Conservation (phyloP, 2,329 filamentous ascomycete species). For the Graphiopsis chlorocephala region DNA sequence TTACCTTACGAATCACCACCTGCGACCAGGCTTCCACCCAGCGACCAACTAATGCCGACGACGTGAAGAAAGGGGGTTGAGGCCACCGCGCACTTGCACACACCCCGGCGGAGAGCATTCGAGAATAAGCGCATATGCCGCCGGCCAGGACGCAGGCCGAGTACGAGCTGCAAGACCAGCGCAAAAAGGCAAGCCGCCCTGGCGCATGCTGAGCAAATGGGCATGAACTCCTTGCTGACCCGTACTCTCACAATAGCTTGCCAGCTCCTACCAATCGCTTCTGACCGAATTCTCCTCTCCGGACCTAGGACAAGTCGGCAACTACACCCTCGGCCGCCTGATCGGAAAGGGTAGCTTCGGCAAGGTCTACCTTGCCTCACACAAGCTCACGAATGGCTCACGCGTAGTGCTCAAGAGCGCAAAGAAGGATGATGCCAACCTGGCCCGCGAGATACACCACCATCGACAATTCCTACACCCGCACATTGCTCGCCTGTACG, state of each 20-base stretch:
- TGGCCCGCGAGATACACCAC: constrained; percentile 96
- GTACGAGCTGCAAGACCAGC: constrained; percentile 35
- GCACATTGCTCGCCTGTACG: constrained; percentile 93
- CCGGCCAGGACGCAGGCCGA: constrained; percentile 35
- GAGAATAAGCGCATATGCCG: constrained; percentile 29
- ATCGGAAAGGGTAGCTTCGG: constrained; percentile 98
- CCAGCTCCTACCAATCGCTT: constrained; percentile 92
- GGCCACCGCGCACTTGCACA: constrained; percentile 10
- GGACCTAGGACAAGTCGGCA: constrained; percentile 88
- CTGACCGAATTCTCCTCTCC: constrained; percentile 93
- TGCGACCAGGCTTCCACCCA: constrained; percentile 1
- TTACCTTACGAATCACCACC: background rate
- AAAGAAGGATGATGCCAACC: constrained; percentile 91
- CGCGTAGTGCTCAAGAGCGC: constrained; percentile 99
- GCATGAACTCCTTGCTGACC: constrained; percentile 3
- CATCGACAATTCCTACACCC: constrained; percentile 97
- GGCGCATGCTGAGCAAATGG: background rate
- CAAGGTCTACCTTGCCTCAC: constrained; percentile 92
- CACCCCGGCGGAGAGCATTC: background rate
- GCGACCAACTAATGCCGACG: constrained; percentile 10
- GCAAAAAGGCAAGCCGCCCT: constrained; percentile 30
- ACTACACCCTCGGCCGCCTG: constrained; percentile 85
- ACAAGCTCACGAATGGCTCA: constrained; percentile 97
- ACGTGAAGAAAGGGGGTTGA: constrained; percentile 3
- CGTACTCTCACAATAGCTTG: constrained; percentile 62